Evolutionary conservation across 306 rosid species (phyloP).

Genomic region (Myrica gale): DNA sequence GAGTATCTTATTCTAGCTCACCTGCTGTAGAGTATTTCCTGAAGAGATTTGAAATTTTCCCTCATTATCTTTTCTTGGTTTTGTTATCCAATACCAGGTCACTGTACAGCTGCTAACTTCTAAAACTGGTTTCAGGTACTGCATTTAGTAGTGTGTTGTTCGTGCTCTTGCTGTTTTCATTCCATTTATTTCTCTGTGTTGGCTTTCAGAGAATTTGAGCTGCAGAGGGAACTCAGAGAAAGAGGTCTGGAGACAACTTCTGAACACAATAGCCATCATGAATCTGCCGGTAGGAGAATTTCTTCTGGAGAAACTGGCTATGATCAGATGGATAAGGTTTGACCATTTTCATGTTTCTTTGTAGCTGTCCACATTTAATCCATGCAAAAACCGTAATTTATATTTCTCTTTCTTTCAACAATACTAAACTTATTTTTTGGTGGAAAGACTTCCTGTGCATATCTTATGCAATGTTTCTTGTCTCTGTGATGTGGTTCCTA

Average conservation of each 20-base stretch:
- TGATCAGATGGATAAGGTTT: slow-evolving; percentile 72
- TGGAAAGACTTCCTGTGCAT: no score
- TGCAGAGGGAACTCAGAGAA: slow-evolving; percentile 97
- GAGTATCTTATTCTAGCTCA: slow-evolving; percentile 15
- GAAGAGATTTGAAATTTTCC: slow-evolving; percentile 18
- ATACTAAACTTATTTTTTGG: no score
- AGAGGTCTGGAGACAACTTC: slow-evolving; percentile 77
- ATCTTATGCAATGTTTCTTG: neutral
- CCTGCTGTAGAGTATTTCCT: slow-evolving; percentile 22
- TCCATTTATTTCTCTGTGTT: slow-evolving; percentile 32
- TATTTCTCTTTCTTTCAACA: neutral
- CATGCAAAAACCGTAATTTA: neutral
- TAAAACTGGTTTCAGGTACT: slow-evolving; percentile 98
- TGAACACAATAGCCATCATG: slow-evolving; percentile 63
- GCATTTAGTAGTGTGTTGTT: slow-evolving; percentile 30
- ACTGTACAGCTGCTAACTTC: slow-evolving; percentile 97
- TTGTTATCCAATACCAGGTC: slow-evolving; percentile 71
- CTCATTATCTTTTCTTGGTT: slow-evolving; percentile 30
- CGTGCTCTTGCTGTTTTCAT: slow-evolving; percentile 32
- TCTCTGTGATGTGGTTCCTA: neutral
- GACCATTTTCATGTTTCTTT: slow-evolving; percentile 16
- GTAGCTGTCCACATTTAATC: slow-evolving; percentile 4
- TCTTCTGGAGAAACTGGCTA: slow-evolving; percentile 59
- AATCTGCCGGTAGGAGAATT: slow-evolving; percentile 61
- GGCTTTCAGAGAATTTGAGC: slow-evolving; percentile 94